Conservation (phyloP, 2,329 filamentous ascomycete species). For the Akanthomyces muscarius region DNA sequence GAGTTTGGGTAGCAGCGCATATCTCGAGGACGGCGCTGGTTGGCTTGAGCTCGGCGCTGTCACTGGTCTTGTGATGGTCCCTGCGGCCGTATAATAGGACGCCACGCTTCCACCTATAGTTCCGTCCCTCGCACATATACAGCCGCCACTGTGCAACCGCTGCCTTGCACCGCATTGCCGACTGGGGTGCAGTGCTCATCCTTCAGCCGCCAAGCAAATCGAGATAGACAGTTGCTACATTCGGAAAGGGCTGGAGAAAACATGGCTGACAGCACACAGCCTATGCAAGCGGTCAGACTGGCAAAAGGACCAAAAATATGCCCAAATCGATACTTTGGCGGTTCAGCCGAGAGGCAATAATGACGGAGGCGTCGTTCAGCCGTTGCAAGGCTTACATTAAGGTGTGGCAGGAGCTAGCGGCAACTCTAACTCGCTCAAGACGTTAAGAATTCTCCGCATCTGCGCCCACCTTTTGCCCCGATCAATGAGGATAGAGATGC, state of each 20-base stretch:
- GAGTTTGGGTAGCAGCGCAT: background rate
- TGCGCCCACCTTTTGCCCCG: background rate
- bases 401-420: constrained; percentile 6
- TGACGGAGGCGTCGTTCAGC: background rate
- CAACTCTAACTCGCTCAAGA: background rate
- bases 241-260: background rate
- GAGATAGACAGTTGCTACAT: constrained; percentile 11
- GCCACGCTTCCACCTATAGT: background rate
- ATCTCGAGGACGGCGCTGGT: background rate
- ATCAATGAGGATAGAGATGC: background rate
- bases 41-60: background rate
- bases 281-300: background rate
- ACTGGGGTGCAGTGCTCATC: constrained; percentile 8
- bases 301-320: background rate
- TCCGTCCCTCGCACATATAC: background rate
- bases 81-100: background rate
- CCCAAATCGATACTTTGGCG: background rate
- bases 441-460: constrained; percentile 1
- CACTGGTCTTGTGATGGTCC: background rate
- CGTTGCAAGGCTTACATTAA: background rate
- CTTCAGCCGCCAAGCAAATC: constrained; percentile 10
- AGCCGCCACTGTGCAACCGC: background rate
- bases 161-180: constrained; percentile 4
- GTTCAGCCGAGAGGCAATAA: background rate
- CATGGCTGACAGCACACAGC: background rate